Conservation (phyloP, 1,139 yeast genomes). For the Eremothecium gossypii region DNA sequence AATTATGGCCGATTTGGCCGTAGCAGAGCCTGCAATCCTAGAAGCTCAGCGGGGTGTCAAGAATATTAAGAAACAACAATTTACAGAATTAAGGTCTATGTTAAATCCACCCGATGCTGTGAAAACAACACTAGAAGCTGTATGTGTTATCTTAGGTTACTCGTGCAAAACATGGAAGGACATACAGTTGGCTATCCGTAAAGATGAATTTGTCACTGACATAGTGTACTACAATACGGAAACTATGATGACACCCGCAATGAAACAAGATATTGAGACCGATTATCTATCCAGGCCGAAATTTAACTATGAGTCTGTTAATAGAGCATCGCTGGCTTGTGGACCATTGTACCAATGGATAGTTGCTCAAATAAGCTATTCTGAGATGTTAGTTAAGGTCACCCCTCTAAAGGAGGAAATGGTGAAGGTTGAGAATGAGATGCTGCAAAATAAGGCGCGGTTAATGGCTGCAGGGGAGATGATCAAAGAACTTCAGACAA, state of each 20-base stretch:
- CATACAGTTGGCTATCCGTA: slow-evolving; percentile 69
- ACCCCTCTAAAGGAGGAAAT: slow-evolving; percentile 74
- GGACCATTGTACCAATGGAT: slow-evolving; percentile 93
- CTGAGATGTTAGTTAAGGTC: slow-evolving; percentile 57
- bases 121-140: slow-evolving; percentile 79
- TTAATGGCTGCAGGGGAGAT: slow-evolving; percentile 72
- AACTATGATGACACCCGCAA: slow-evolving; percentile 43
- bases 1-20: slow-evolving; percentile 57
- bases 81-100: slow-evolving; percentile 86
- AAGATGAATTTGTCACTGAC: slow-evolving; percentile 79
- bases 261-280: slow-evolving; percentile 47
- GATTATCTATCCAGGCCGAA: slow-evolving; percentile 55
- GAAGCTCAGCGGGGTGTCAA: slow-evolving; percentile 86
- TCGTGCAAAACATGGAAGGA: slow-evolving; percentile 69
- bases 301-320: slow-evolving; percentile 64
- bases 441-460: slow-evolving; percentile 54
- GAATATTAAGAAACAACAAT: slow-evolving; percentile 83
- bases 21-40: slow-evolving; percentile 74
- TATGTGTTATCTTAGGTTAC: slow-evolving; percentile 71
- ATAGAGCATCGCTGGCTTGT: slow-evolving; percentile 90
- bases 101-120: slow-evolving; percentile 85
- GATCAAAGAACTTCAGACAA: slow-evolving; percentile 63
- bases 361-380: slow-evolving; percentile 68
- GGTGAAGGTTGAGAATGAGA: slow-evolving; percentile 45
- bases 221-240: slow-evolving; percentile 71